These are phyloP conservation scores for Calonectria hawksworthii DNA, from an alignment of 2,329 filamentous ascomycete genomes.

Conservation along the genomic window DNA sequence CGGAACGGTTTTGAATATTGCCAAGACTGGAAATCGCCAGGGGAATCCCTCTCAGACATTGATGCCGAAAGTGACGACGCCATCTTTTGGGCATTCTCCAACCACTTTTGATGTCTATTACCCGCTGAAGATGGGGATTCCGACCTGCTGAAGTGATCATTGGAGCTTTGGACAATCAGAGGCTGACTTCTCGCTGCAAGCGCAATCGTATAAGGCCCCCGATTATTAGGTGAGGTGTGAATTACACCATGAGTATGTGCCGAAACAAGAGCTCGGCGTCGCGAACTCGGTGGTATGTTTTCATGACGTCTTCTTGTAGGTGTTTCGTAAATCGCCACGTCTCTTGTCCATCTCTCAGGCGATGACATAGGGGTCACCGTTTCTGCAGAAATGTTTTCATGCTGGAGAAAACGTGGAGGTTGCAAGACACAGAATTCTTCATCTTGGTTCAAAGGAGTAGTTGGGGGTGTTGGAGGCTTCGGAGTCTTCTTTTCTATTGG, in stretches of 20 bases:
- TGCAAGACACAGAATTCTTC: neutral
- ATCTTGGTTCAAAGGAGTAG: neutral
- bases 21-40: neutral
- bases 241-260: neutral
- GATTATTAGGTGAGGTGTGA: neutral
- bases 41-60: conserved; percentile 16
- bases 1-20: conserved; percentile 7
- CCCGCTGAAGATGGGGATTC: neutral
- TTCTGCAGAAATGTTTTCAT: neutral
- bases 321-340: neutral
- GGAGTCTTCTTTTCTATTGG: neutral
- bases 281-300: neutral
- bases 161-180: neutral
- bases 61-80: conserved; percentile 40
- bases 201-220: neutral
- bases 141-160: neutral
- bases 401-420: neutral
- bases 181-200: conserved; percentile 15
- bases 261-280: neutral
- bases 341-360: neutral
- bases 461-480: neutral
- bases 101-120: conserved; percentile 30
- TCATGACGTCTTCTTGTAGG: neutral
- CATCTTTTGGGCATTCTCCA: conserved; percentile 42
- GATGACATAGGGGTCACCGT: neutral